phyloP scores from a whole-genome alignment of 257 asterid species.

The Knoxia roxburghii region DNA sequence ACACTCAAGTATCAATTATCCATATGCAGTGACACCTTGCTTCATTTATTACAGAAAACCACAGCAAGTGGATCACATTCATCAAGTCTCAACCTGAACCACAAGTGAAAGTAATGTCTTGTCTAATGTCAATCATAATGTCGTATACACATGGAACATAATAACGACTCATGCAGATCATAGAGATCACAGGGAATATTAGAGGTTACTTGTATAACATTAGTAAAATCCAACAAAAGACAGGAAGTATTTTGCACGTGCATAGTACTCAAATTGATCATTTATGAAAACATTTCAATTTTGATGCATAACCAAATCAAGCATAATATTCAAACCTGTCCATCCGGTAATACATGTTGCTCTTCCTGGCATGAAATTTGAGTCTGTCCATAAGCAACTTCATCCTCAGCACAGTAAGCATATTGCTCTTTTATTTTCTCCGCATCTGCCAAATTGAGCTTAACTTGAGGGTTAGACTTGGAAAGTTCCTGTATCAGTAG shows the following conservation, averaged over 20 bases:
- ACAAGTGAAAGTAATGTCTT: background rate
- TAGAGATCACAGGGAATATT: background rate
- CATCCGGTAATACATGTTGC: constrained; percentile 87
- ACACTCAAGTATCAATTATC: background rate
- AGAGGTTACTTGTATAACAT: background rate
- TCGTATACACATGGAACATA: background rate
- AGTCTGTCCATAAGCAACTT: constrained; percentile 43
- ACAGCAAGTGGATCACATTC: background rate
- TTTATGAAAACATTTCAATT: background rate
- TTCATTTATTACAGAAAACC: too few species aligned
- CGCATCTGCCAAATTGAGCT: constrained; percentile 52
- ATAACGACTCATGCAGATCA: background rate
- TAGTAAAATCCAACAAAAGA: background rate
- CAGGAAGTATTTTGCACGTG: background rate
- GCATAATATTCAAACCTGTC: constrained; percentile 52
- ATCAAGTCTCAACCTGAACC: background rate
- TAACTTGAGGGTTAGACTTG: constrained; percentile 61
- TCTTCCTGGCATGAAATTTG: constrained; percentile 61
- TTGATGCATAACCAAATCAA: constrained; percentile 11
- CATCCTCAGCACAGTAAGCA: constrained; percentile 86
- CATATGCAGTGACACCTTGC: background rate
- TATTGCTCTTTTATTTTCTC: constrained; percentile 75
- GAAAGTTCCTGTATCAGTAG: constrained; percentile 59
- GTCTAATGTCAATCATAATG: background rate
- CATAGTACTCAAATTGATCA: background rate